Evolutionary conservation across 495 filamentous ascomycete species (phyloP).

Genomic region (Cercophora scortea): DNA sequence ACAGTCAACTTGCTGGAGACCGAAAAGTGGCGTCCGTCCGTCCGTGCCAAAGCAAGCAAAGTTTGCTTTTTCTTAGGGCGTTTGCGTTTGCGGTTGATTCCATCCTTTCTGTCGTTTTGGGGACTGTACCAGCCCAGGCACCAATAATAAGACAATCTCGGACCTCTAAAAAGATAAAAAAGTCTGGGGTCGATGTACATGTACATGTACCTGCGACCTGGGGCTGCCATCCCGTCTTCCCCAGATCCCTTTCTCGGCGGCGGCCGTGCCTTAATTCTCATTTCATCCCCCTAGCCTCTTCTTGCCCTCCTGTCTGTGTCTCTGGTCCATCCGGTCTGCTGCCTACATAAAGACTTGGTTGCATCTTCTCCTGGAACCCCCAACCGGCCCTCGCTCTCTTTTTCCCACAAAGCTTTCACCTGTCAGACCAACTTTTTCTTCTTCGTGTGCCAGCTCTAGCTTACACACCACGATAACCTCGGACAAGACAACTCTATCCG

Average conservation of each 20-base stretch:
- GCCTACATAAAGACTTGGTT: neutral
- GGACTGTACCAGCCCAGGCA: neutral
- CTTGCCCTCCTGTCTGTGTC: too few species aligned
- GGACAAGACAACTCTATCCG: slow-evolving; percentile 1
- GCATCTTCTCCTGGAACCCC: neutral
- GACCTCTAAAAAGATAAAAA: slow-evolving; percentile 6
- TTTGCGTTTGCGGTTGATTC: neutral
- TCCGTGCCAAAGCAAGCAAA: too few species aligned
- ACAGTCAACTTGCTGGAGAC: too few species aligned
- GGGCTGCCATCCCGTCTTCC: slow-evolving; percentile 5
- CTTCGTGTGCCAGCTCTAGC: neutral
- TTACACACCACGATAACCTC: slow-evolving; percentile 3
- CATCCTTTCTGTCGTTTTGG: neutral
- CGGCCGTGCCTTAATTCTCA: too few species aligned
- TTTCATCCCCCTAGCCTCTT: too few species aligned
- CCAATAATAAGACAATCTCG: neutral
- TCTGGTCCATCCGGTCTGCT: neutral
- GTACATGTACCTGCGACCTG: neutral
- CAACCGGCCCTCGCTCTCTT: neutral
- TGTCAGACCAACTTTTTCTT: neutral
- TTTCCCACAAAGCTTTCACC: neutral
- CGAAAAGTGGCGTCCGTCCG: too few species aligned
- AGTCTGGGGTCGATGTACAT: slow-evolving; percentile 7
- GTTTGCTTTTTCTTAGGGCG: neutral
- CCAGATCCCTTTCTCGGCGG: neutral